Conservation (phyloP, 2,329 filamentous ascomycete genomes). For the Ascochyta koolunga region DNA sequence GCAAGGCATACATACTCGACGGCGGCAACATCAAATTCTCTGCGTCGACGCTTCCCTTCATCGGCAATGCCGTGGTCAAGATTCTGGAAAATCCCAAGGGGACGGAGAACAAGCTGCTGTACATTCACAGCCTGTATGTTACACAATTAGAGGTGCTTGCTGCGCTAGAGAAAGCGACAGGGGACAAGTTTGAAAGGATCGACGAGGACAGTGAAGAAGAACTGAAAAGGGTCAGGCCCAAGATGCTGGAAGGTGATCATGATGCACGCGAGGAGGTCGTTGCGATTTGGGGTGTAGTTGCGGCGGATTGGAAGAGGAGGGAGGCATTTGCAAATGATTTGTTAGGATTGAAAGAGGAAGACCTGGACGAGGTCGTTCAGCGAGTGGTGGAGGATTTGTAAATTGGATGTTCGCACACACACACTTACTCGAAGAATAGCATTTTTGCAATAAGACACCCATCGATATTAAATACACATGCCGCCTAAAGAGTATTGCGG, state of each 20-base stretch:
- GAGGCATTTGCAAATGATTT: conserved; percentile 41
- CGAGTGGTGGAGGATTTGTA: conserved; percentile 28
- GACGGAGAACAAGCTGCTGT: conserved; percentile 64
- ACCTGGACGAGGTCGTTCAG: conserved; percentile 38
- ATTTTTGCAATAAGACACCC: neutral
- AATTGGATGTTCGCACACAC: neutral
- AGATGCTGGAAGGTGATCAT: conserved; percentile 41
- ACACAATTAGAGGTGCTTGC: conserved; percentile 65
- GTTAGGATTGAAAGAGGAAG: conserved; percentile 40
- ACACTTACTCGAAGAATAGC: neutral
- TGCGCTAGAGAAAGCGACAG: conserved; percentile 61
- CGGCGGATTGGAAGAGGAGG: conserved; percentile 41
- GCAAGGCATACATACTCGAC: conserved; percentile 63
- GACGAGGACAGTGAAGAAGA: conserved; percentile 45
- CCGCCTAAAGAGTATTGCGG: too few relatives aligned
- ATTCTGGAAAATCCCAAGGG: conserved; percentile 54
- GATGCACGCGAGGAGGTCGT: conserved; percentile 43
- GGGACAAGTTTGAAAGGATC: conserved; percentile 57
- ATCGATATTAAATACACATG: neutral
- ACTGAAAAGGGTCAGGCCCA: conserved; percentile 32
- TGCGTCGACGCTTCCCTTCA: conserved; percentile 58
- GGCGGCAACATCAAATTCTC: conserved; percentile 62
- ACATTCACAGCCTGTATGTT: conserved; percentile 63
- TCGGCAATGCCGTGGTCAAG: conserved; percentile 60
- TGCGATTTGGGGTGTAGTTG: conserved; percentile 43